Evolutionary conservation across 2,329 filamentous ascomycete genomes (phyloP), one percentile per base, ranked within the genome.

Genomic region (Gremmenia infestans): DNA sequence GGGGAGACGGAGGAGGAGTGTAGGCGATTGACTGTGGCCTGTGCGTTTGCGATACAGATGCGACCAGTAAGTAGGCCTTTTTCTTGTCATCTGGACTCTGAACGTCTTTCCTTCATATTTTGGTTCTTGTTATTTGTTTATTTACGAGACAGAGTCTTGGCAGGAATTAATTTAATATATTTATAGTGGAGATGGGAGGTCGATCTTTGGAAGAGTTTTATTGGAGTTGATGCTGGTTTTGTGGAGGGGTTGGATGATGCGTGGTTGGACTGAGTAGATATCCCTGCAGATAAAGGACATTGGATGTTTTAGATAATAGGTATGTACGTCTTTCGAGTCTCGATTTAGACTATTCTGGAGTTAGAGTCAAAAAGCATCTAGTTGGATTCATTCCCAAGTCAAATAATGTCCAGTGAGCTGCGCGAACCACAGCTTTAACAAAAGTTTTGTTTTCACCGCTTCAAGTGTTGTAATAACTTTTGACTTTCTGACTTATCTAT

Each of bases 171-270:
- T 5, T 5, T 5, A 39, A 5, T 39, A 14, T 39, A 5, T 14
- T 5, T 14, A 14, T 14, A 39, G 12, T 14, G 76, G 76, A 68
- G 74, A 53, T 60, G 74, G 56, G 78, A 81, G 71, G 68, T 80
- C 42, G 77, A 81, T 67, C 70, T 78, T 46, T 78, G 75, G 76
- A 74, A 73, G 67, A 79, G 76, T 79, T 79, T 57, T 67, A 66
- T 79, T 6, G 74, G 77, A 63, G 75, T 80, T 0, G 73, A 75
- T 58, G 42, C 73, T 32, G 64, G 59, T 22, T 78, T 80, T 60
- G 60, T 79, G 65, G 72, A 76, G 59, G 65, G 61, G 0, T 58
- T 79, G 66, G 66, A 76, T 60, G 63, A 67, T 57, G 45, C 23
- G 17, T 60, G 52, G 58, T 48, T 59, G 47, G 54, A 55, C 8